Conservation (phyloP, 495 filamentous ascomycete genomes). For the Glutinoglossum americanum region DNA sequence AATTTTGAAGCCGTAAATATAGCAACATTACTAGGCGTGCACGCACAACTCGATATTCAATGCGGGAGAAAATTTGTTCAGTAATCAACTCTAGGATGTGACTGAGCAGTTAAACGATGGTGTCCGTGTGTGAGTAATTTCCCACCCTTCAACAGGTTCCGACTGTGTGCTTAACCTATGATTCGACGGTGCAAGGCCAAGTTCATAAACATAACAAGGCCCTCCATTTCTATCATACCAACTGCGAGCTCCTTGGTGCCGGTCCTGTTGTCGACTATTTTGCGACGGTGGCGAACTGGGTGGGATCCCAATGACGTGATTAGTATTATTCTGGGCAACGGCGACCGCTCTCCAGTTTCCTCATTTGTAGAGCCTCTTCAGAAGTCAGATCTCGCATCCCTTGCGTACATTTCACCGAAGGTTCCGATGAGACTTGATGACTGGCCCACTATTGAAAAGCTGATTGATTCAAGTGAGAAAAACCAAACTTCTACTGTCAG, state of each 20-base stretch:
- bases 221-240: slow-evolving; percentile 49
- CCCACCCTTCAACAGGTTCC: not conserved
- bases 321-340: slow-evolving; percentile 76
- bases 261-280: slow-evolving; percentile 62
- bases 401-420: slow-evolving; percentile 48
- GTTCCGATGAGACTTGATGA: slow-evolving; percentile 46
- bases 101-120: slow-evolving; percentile 65
- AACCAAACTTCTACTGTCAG: too few relatives aligned
- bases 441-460: slow-evolving; percentile 66
- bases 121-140: slow-evolving; percentile 48
- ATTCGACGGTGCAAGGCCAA: slow-evolving; percentile 50
- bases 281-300: slow-evolving; percentile 44
- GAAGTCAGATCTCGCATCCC: slow-evolving; percentile 41
- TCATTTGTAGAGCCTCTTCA: slow-evolving; percentile 37
- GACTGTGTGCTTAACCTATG: not conserved
- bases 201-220: slow-evolving; percentile 40
- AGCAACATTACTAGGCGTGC: slow-evolving; percentile 75
- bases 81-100: slow-evolving; percentile 56
- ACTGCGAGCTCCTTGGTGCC: slow-evolving; percentile 55
- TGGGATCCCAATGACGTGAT: slow-evolving; percentile 70
- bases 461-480: slow-evolving; percentile 31
- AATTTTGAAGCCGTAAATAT: slow-evolving; percentile 63
- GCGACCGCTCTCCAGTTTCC: slow-evolving; percentile 41
- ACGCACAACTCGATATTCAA: slow-evolving; percentile 80
- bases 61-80: slow-evolving; percentile 38